These are phyloP conservation scores for Curvularia sp. DNA, from an alignment of 2,329 filamentous ascomycete species.

Conservation along the genomic window DNA sequence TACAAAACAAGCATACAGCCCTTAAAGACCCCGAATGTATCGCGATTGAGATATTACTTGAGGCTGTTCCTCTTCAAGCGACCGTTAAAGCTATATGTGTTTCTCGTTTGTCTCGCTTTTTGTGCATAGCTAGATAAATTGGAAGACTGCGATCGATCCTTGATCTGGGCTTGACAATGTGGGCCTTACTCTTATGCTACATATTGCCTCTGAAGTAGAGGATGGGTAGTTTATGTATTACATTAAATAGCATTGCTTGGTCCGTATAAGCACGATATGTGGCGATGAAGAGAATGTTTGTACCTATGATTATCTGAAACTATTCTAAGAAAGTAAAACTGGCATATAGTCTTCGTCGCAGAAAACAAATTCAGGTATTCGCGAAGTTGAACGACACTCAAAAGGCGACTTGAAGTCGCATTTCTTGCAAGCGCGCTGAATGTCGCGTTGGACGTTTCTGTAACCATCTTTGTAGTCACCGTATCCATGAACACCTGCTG, in stretches of 20 bases:
- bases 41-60: too few relatives aligned
- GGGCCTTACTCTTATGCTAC: neutral
- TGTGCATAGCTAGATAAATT: neutral
- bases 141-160: neutral
- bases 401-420: neutral
- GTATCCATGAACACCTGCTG: neutral
- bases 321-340: neutral
- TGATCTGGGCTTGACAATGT: neutral
- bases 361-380: neutral
- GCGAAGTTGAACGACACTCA: neutral
- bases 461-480: neutral
- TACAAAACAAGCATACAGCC: too few relatives aligned
- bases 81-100: too few relatives aligned
- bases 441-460: neutral
- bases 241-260: neutral
- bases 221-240: neutral
- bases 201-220: neutral
- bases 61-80: too few relatives aligned
- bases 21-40: too few relatives aligned
- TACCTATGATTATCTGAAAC: neutral
- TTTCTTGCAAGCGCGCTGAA: neutral
- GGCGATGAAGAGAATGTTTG: neutral
- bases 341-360: constrained; percentile 2
- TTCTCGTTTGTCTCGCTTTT: neutral
- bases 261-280: neutral